Evolutionary conservation across 768 basidiomycete species (phyloP), one percentile per base, ranked within the genome.

Genomic region (Trichaptum fuscoviolaceum): DNA sequence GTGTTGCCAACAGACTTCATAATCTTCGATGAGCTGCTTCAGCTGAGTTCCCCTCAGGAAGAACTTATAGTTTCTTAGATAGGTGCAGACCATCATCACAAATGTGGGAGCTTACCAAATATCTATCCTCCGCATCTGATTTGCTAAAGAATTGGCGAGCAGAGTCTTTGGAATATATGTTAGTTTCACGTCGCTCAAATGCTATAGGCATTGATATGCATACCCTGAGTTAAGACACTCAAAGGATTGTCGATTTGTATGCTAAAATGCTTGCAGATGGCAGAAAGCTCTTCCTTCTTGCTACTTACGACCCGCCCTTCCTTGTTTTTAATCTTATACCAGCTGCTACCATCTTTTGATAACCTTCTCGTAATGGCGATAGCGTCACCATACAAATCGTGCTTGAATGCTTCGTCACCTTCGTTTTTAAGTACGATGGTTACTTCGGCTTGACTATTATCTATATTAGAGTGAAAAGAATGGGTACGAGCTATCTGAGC

Each of bases 201-300:
- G 18, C 10, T 12, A 67, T 59, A n/a, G n/a, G n/a, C n/a, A n/a
- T n/a, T n/a, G n/a, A n/a, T n/a, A n/a, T n/a, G n/a, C n/a, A n/a
- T n/a, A 84, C 90, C 92, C 82, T 95, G 93, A 0, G 93, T 95
- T 58, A 96, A 82, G 26, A 99, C 90, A 68, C 93, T 98, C 87
- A 98, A 87, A 1, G 96, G 96, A 72, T 96, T 96, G 74, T 97
- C 95, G 67, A 97, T 93, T 73, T 96, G 95, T 65, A 99, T 93
- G 71, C 95, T 95, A 90, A 97, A 96, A 70, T 95, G 91, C 73
- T 96, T 93, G 71, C 91, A 91, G 63, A 99, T 98, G 1, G 89
- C 86, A n/a, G 91, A 84, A 10, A 99, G 77, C 73, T 98, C 95
- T 10, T 93, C 89, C 70, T 87, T 87, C 79, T 92, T 95, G 18